A percentile compares a stretch with the other conserved stretches of the same genome.
Evolutionary conservation across 2,329 filamentous ascomycete species (phyloP).

Genomic region (Beauveria pseudobassiana): DNA sequence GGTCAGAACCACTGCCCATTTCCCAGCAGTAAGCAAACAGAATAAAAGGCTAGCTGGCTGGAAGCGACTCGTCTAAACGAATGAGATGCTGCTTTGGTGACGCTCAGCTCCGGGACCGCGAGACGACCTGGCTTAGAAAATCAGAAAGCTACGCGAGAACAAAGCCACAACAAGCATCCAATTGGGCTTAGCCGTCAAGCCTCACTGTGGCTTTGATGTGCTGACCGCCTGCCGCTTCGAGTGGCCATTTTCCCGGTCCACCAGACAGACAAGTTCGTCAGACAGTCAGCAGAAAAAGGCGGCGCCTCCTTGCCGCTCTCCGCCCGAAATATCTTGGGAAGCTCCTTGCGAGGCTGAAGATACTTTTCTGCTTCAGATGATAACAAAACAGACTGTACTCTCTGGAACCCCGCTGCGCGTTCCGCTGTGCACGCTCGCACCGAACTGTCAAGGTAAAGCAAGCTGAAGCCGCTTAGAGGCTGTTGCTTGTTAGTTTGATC

Average conservation of each 20-base stretch:
- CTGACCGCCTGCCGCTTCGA: conserved; percentile 2
- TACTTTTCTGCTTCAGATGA: background rate
- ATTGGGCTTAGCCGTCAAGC: background rate
- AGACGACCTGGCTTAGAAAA: conserved; percentile 1
- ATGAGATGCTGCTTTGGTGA: background rate
- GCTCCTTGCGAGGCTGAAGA: background rate
- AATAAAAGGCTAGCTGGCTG: background rate
- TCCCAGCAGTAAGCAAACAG: too few species aligned
- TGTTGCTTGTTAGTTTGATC: background rate
- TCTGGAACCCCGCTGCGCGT: background rate
- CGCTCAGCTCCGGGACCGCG: background rate
- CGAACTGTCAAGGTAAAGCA: background rate
- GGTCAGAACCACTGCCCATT: background rate
- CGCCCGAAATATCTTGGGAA: background rate
- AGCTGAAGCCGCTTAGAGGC: background rate
- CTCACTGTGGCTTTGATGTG: background rate
- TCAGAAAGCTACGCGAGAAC: background rate
- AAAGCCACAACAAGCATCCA: background rate
- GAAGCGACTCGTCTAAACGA: background rate
- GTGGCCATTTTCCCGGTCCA: background rate
- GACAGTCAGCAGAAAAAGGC: background rate
- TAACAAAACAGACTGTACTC: background rate
- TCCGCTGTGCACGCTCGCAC: background rate
- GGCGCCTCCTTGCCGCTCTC: too few species aligned
- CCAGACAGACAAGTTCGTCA: background rate